phyloP scores from a whole-genome alignment of 2,329 filamentous ascomycete species.

The Aspergillus sp. region DNA sequence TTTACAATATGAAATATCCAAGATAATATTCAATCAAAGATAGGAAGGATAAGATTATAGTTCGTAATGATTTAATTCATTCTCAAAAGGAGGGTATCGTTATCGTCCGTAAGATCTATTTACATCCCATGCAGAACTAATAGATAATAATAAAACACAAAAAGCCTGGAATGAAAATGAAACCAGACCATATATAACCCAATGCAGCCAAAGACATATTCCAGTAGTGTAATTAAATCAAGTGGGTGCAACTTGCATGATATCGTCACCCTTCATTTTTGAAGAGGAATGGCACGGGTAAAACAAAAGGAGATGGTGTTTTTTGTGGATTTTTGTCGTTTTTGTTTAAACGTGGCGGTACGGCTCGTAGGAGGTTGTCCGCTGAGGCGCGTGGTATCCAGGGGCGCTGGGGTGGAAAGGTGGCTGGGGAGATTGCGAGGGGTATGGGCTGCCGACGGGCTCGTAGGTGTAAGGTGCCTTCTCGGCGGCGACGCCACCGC shows the following conservation, averaged over 20 bases:
- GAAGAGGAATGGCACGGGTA: background rate
- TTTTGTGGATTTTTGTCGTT: slow-evolving; percentile 4
- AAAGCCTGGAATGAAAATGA: background rate
- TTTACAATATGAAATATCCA: background rate
- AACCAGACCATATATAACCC: background rate
- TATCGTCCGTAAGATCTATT: slow-evolving; percentile 19
- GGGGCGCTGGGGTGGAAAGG: slow-evolving; percentile 30
- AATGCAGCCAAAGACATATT: slow-evolving; percentile 2
- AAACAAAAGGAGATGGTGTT: background rate
- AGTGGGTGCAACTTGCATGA: slow-evolving; percentile 16
- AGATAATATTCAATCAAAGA: background rate
- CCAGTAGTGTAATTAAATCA: slow-evolving; percentile 1
- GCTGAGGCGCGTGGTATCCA: slow-evolving; percentile 26
- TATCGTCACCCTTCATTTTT: slow-evolving; percentile 11
- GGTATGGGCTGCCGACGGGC: slow-evolving; percentile 43
- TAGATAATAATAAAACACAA: slow-evolving; percentile 9
- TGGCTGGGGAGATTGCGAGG: slow-evolving; percentile 16
- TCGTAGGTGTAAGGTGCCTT: slow-evolving; percentile 64
- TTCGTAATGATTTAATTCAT: background rate
- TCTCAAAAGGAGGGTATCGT: slow-evolving; percentile 21
- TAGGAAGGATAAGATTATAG: background rate
- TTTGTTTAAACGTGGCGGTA: slow-evolving; percentile 36
- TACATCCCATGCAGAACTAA: slow-evolving; percentile 12
- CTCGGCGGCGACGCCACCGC: slow-evolving; percentile 51
- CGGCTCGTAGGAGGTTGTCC: slow-evolving; percentile 36